Evolutionary conservation across 352 stramenopile species (phyloP).

Genomic region (Globisporangium ultimum): DNA sequence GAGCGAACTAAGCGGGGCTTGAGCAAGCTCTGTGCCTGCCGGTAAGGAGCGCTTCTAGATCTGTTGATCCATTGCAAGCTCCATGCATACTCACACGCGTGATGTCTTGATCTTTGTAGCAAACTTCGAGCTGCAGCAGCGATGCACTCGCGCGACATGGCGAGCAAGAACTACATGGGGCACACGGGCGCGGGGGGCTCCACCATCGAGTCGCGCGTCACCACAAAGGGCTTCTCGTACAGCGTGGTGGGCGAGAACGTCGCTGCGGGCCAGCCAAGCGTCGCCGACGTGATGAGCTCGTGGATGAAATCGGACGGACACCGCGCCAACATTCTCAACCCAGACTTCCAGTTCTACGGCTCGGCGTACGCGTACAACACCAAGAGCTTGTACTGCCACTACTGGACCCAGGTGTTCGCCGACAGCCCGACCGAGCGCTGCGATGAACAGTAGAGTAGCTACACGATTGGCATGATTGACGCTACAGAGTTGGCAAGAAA

Average conservation of each 20-base stretch:
- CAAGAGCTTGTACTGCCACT: constrained; percentile 14
- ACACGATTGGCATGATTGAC: not conserved
- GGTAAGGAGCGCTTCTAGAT: too few species aligned
- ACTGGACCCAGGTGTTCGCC: constrained; percentile 28
- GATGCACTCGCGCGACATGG: constrained; percentile 19
- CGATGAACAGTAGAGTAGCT: not conserved
- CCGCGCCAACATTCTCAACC: constrained; percentile 21
- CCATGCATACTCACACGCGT: not conserved
- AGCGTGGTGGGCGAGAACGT: constrained; percentile 30
- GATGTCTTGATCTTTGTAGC: not conserved
- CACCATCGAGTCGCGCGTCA: constrained; percentile 17
- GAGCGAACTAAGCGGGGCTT: too few species aligned
- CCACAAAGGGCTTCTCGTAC: constrained; percentile 24
- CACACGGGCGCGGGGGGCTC: constrained; percentile 23
- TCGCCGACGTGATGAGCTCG: constrained; percentile 16
- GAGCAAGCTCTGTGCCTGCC: too few species aligned
- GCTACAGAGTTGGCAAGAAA: too few species aligned
- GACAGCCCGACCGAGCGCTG: too few species aligned
- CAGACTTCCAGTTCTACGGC: constrained; percentile 21
- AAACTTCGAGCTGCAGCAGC: constrained; percentile 18
- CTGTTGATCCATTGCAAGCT: not conserved
- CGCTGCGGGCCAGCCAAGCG: constrained; percentile 9
- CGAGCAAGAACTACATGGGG: constrained; percentile 22
- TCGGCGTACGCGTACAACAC: constrained; percentile 18
- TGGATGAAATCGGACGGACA: constrained; percentile 25